Evolutionary conservation across 805 yeast species (phyloP), one percentile per base, ranked within the genome.

Genomic region (Suhomyces pyralidae): DNA sequence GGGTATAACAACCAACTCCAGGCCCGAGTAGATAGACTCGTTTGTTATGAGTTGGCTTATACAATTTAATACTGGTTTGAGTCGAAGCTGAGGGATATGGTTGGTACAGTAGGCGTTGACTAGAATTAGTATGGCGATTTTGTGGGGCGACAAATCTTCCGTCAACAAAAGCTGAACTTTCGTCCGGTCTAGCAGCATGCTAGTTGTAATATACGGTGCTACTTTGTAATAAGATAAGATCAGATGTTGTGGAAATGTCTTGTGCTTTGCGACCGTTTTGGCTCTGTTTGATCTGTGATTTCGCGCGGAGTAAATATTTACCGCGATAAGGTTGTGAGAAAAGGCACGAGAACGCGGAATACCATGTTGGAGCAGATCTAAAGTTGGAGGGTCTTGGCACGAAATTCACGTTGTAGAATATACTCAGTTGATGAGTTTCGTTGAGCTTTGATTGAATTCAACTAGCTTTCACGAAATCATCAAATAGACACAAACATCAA

Each of bases 81-180:
- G 63, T 25, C 70, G 63, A 19, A 61, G 58, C 14, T 65, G 56
- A 5, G 82, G 56, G 15, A 62, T 49, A 36, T 44, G 40, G 25
- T 54, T 46, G 6, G 34, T 8, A 45, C 59, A 53, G 57, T 81
- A 80, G 0, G 78, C 77, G 14, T 74, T 73, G 5, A 83, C 71
- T 12, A 85, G 60, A 2, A 78, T 65, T 8, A 83, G 58, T 1
- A 83, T 58, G 1, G 84, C 80, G 0, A 85, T 65, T 56, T 81
- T 82, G 51, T 81, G 77, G 0, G 88, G 83, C 5, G 86, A 79
- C 25, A 84, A 54, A 50, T 69, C 77, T 51, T 74, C 78, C 3
- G 75, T 61, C 30, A 71, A 59, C 10, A 70, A 56, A 25, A 70
- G 57, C 50, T 62, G 60, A 20, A 59, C 51, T 46, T 55, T 55